phyloP scores from a whole-genome alignment of 495 filamentous ascomycete species.

The Aspergillus nidulans region DNA sequence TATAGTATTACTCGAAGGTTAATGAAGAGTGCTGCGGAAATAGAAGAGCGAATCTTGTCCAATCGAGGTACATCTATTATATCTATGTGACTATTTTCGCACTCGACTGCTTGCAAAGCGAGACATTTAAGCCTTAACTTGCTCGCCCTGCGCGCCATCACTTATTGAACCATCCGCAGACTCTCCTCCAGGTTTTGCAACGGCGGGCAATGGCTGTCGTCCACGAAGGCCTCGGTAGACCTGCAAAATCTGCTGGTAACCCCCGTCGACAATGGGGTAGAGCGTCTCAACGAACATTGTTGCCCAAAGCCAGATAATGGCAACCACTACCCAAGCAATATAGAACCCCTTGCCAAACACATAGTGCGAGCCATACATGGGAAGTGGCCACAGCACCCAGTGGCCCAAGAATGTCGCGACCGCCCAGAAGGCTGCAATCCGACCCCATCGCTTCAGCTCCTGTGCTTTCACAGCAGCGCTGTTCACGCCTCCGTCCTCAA shows the following conservation, averaged over 20 bases:
- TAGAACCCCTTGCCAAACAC: slow-evolving; percentile 54
- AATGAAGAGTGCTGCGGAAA: too few species aligned
- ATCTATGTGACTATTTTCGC: too few species aligned
- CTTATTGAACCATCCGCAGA: not conserved
- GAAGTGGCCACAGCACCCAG: slow-evolving; percentile 39
- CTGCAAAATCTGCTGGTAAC: slow-evolving; percentile 24
- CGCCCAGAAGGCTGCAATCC: slow-evolving; percentile 35
- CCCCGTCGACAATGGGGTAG: slow-evolving; percentile 34
- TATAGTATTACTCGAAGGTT: too few species aligned
- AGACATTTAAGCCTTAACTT: not conserved
- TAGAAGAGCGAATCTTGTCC: too few species aligned
- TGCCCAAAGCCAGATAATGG: slow-evolving; percentile 68
- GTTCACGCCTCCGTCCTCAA: not conserved
- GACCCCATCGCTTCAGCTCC: slow-evolving; percentile 30
- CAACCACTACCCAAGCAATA: slow-evolving; percentile 71
- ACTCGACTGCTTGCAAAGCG: too few species aligned
- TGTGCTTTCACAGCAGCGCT: not conserved
- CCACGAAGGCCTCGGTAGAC: slow-evolving; percentile 5
- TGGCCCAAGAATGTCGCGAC: slow-evolving; percentile 34
- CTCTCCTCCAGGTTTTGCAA: not conserved
- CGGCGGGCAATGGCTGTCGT: not conserved
- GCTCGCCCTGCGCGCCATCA: not conserved
- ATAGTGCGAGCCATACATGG: slow-evolving; percentile 39
- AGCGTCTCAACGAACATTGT: slow-evolving; percentile 33
- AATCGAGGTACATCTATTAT: too few species aligned